Evolutionary conservation across 1,284 basidiomycete species (phyloP), one percentile per base, ranked within the genome.

Genomic region (Tylopilus sp.): DNA sequence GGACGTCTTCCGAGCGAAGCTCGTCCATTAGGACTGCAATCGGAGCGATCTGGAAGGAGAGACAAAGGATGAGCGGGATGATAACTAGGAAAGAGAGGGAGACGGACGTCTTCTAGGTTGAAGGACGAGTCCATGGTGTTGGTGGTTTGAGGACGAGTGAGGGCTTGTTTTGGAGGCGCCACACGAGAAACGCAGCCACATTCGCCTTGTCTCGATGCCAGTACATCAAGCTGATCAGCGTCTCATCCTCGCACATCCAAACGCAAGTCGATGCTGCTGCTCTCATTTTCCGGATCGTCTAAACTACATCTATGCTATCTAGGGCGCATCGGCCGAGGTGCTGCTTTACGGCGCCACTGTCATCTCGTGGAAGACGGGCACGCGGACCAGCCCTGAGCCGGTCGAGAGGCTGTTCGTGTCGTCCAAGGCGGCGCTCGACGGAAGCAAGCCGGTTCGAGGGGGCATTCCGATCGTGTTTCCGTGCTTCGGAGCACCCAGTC

Each of bases 21-120:
- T 96, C 93, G 74, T 96, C 93, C 83, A 95, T 93, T 48, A 94
- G 80, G 70, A 94, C 83, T 61, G 86, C 86, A 74, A 89, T 89
- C 72, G 86, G 86, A 17, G 85, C 84, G 73, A 89, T 85, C 87
- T 89, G 60, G n/a, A 41, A 18, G 28, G 17, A 10, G 17, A 44
- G 60, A 17, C 38, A 18, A 28, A n/a, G 14, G 17, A 41, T 65
- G 57, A 67, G 59, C 53, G 29, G 31, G 41, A 21, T 30, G 53
- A 14, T n/a, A 5, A 1, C 12, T 45, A 18, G 48, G 21, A 12
- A n/a, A 33, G 56, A 44, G 31, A 34, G 54, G 46, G 55, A 51
- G 53, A 65, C 77, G 47, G 28, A 82, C 79, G 67, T 83, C 81
- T 68, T 83, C 81, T 57, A 72, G 61, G 30, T 73, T 71, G 69